These are phyloP conservation scores for Garcia nutans DNA, from an alignment of 345 rosid genomes.

Conservation along the genomic window DNA sequence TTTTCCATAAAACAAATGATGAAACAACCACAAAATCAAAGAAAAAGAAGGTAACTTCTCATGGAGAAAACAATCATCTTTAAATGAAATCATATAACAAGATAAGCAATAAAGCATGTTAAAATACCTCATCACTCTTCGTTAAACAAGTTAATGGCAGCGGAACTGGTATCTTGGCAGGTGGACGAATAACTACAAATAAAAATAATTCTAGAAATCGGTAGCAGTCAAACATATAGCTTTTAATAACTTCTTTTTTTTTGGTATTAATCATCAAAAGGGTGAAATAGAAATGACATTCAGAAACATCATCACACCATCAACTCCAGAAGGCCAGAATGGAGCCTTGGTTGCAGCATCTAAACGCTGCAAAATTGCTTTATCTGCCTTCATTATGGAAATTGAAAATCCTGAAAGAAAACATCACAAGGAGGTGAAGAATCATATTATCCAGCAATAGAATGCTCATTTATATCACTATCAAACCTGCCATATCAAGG, in stretches of 20 bases:
- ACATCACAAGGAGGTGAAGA: conserved; percentile 14
- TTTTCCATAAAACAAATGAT: conserved; percentile 4
- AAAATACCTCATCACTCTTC: conserved; percentile 66
- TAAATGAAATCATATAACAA: conserved; percentile 2
- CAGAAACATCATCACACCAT: conserved; percentile 44
- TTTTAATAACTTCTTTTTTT: not conserved
- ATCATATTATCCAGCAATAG: conserved; percentile 5
- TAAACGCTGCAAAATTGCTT: conserved; percentile 55
- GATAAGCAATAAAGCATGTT: not conserved
- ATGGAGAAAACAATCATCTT: not conserved
- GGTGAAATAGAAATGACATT: not conserved
- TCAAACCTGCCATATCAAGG: conserved; percentile 96
- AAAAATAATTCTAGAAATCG: conserved; percentile 19
- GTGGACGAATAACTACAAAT: conserved; percentile 71
- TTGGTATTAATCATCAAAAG: not conserved
- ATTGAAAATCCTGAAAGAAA: conserved; percentile 75
- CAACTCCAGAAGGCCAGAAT: conserved; percentile 85
- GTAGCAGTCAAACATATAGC: not conserved
- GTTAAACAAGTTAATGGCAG: conserved; percentile 55
- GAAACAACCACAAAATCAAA: not conserved
- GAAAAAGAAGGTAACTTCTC: conserved; percentile 1
- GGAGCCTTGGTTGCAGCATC: conserved; percentile 98
- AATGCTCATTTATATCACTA: conserved; percentile 7
- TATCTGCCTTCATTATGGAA: conserved; percentile 89
- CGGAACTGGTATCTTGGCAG: conserved; percentile 87